phyloP scores from a whole-genome alignment of 2,329 filamentous ascomycete genomes.

The Ophiostoma quercus region DNA sequence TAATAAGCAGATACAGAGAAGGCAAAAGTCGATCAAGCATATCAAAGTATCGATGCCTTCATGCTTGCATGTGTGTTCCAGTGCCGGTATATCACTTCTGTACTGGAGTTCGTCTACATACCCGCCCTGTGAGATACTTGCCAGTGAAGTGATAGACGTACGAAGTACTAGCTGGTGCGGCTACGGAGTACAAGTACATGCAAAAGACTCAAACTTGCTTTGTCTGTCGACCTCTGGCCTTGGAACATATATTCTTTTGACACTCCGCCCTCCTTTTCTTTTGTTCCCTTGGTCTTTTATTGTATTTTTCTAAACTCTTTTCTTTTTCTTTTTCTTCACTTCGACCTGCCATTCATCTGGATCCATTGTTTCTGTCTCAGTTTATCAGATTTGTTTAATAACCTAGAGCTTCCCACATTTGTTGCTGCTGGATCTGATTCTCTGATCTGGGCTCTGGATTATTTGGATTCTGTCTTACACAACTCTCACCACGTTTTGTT shows the following conservation, averaged over 20 bases:
- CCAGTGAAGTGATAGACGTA: neutral
- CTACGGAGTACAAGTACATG: slow-evolving; percentile 9
- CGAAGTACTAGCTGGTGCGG: neutral
- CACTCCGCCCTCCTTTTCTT: neutral
- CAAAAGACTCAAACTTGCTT: neutral
- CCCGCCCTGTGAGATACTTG: neutral
- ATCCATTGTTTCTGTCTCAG: neutral
- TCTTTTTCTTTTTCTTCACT: neutral
- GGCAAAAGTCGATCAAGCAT: neutral
- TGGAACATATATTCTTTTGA: slow-evolving; percentile 2
- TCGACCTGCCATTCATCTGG: neutral
- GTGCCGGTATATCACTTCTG: neutral
- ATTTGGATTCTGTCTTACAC: neutral
- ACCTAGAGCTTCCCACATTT: neutral
- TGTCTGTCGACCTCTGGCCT: neutral
- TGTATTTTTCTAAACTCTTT: neutral
- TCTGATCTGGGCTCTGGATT: neutral
- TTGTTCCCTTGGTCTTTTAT: neutral
- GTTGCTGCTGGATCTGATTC: neutral
- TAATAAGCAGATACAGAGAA: neutral
- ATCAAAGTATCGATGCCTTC: neutral
- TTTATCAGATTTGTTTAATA: neutral
- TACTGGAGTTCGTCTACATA: neutral
- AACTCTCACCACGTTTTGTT: neutral
- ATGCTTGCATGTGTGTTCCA: neutral